These are phyloP conservation scores for Cladosporium velox DNA, from an alignment of 2,329 filamentous ascomycete species.

Conservation along the genomic window DNA sequence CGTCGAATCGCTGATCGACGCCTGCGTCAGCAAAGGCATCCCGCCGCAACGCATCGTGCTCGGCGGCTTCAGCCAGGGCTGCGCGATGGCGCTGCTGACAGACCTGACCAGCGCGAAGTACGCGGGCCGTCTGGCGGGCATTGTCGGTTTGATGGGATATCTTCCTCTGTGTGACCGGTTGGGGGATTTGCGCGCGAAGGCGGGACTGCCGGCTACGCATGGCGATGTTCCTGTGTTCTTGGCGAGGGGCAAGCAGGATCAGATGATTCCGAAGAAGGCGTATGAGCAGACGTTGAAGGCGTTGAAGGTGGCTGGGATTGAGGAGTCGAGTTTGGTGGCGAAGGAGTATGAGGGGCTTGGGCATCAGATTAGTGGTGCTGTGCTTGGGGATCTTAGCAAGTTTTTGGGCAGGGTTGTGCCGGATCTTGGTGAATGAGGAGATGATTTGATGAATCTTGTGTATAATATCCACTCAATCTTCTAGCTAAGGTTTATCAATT, in stretches of 20 bases:
- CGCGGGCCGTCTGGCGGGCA: slow-evolving; percentile 43
- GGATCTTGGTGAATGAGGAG: slow-evolving; percentile 19
- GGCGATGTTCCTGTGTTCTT: slow-evolving; percentile 48
- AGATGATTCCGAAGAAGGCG: slow-evolving; percentile 49
- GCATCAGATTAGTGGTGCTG: slow-evolving; percentile 46
- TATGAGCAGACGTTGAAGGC: slow-evolving; percentile 47
- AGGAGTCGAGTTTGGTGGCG: slow-evolving; percentile 42
- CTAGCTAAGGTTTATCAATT: background rate
- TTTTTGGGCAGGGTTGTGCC: slow-evolving; percentile 47
- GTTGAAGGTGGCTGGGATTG: slow-evolving; percentile 43
- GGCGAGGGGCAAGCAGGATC: slow-evolving; percentile 50
- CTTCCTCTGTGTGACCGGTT: slow-evolving; percentile 47
- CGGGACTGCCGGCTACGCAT: slow-evolving; percentile 38
- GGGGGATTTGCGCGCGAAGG: slow-evolving; percentile 41
- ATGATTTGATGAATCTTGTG: background rate
- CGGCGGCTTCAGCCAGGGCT: slow-evolving; percentile 53
- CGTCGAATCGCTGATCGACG: slow-evolving; percentile 46
- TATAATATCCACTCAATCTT: slow-evolving; percentile 2
- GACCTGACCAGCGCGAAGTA: slow-evolving; percentile 44
- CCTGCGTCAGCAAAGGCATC: slow-evolving; percentile 44
- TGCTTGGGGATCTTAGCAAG: slow-evolving; percentile 49
- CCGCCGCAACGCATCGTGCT: slow-evolving; percentile 47
- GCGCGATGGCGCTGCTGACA: slow-evolving; percentile 48
- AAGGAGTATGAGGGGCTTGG: slow-evolving; percentile 53
- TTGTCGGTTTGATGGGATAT: slow-evolving; percentile 52